Percentiles rank a stretch among this genome's conserved stretches.
Conservation (phyloP, 352 stramenopile genomes). For the Discostella stelligera region DNA sequence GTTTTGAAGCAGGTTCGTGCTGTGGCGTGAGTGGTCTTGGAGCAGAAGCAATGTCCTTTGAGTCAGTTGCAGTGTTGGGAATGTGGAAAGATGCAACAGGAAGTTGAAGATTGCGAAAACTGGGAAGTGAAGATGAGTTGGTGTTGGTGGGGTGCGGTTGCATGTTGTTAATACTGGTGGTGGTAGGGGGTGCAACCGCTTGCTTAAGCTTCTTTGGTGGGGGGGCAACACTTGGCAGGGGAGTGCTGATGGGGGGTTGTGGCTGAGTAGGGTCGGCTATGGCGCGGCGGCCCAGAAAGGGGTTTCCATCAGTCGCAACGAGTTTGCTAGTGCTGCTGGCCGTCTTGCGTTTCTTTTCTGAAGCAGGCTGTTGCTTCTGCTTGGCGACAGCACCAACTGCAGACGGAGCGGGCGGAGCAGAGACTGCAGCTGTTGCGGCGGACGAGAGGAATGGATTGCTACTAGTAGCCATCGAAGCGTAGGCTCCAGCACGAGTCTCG, state of each 20-base stretch:
- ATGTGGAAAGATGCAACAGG: slow-evolving; percentile 72
- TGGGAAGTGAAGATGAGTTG: neutral
- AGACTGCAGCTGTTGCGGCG: neutral
- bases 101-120: slow-evolving; percentile 61
- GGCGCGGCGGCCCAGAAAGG: neutral
- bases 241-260: slow-evolving; percentile 2
- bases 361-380: neutral
- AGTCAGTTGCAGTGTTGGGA: slow-evolving; percentile 18
- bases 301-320: neutral
- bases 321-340: slow-evolving; percentile 3
- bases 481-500: slow-evolving; percentile 36
- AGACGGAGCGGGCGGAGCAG: neutral
- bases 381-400: neutral
- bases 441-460: slow-evolving; percentile 17
- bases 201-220: slow-evolving; percentile 25
- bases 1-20: slow-evolving; percentile 15
- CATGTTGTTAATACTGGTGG: slow-evolving; percentile 17
- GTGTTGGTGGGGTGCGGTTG: slow-evolving; percentile 2
- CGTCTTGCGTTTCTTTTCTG: slow-evolving; percentile 45
- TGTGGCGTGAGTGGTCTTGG: neutral
- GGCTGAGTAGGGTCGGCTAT: neutral
- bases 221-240: neutral
- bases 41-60: neutral
- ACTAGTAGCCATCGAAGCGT: slow-evolving; percentile 21
- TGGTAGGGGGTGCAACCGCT: slow-evolving; percentile 8